Conservation (phyloP, 805 yeast genomes). For the Candida coquimbonensis region DNA sequence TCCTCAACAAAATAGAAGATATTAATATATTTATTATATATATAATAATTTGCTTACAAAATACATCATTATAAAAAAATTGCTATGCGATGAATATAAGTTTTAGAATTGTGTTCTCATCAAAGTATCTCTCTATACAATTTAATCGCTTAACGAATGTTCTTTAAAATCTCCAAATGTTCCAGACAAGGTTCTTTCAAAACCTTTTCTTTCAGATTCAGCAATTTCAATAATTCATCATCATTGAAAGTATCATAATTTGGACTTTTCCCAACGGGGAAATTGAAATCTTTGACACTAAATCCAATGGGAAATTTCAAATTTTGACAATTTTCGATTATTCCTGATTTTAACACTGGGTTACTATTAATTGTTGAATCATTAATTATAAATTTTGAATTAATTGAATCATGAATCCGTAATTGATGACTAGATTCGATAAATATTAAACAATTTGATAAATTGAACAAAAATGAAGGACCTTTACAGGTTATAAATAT, state of each 20-base stretch:
- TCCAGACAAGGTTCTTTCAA: neutral
- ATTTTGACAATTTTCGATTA: slow-evolving; percentile 16
- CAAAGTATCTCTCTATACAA: too few species aligned
- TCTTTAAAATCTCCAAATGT: neutral
- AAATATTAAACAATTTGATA: slow-evolving; percentile 8
- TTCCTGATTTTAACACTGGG: slow-evolving; percentile 6
- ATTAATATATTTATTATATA: too few species aligned
- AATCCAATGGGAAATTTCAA: slow-evolving; percentile 11
- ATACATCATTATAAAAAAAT: too few species aligned
- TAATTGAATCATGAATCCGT: slow-evolving; percentile 14
- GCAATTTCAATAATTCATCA: neutral
- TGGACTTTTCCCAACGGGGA: slow-evolving; percentile 17
- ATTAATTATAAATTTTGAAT: slow-evolving; percentile 4
- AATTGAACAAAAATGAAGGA: slow-evolving; percentile 12
- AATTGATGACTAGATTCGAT: slow-evolving; percentile 17
- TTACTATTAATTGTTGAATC: neutral
- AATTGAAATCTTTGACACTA: slow-evolving; percentile 17
- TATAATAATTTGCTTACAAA: too few species aligned
- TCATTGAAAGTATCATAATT: slow-evolving; percentile 3
- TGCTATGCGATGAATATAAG: too few species aligned
- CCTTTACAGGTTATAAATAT: slow-evolving; percentile 11
- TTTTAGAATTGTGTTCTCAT: too few species aligned
- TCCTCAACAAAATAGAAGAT: too few species aligned
- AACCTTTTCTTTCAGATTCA: neutral
- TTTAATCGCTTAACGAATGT: too few species aligned